A percentile compares a stretch with the other conserved stretches of the same genome.
These are phyloP conservation scores for Fistulinella prunicolor DNA, from an alignment of 768 basidiomycete species.

Conservation along the genomic window DNA sequence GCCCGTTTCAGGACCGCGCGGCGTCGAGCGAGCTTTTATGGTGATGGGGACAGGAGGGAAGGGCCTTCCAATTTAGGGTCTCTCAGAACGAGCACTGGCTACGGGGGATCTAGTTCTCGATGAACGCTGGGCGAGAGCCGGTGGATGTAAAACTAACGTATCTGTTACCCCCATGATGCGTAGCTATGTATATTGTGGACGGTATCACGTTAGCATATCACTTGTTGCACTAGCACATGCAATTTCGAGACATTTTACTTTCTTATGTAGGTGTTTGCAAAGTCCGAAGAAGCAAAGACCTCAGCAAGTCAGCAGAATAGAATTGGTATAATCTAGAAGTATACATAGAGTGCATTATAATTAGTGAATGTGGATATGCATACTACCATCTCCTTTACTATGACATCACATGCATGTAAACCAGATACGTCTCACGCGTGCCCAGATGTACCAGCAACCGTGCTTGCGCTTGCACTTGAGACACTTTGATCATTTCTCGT, in stretches of 20 bases:
- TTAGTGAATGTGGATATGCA: constrained; percentile 18
- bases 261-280: too few species aligned
- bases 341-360: background rate
- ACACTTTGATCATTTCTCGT: constrained; percentile 7
- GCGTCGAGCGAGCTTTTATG: constrained; percentile 23
- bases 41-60: constrained; percentile 56
- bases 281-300: too few species aligned
- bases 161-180: background rate
- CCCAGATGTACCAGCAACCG: constrained; percentile 7
- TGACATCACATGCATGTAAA: too few species aligned
- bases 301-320: too few species aligned
- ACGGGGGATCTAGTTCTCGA: constrained; percentile 73
- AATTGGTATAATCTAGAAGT: too few species aligned
- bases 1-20: constrained; percentile 28
- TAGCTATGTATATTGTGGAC: background rate
- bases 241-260: background rate
- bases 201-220: background rate
- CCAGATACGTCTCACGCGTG: constrained; percentile 1
- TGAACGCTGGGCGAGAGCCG: constrained; percentile 31
- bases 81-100: constrained; percentile 75
- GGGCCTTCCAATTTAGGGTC: constrained; percentile 66
- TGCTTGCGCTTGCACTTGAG: constrained; percentile 1
- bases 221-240: constrained; percentile 3
- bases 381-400: background rate
- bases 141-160: background rate